Percentiles rank a stretch among this genome's conserved stretches.
phyloP scores from a whole-genome alignment of 805 yeast genomes.

The Saccharomycopsis sp. region DNA sequence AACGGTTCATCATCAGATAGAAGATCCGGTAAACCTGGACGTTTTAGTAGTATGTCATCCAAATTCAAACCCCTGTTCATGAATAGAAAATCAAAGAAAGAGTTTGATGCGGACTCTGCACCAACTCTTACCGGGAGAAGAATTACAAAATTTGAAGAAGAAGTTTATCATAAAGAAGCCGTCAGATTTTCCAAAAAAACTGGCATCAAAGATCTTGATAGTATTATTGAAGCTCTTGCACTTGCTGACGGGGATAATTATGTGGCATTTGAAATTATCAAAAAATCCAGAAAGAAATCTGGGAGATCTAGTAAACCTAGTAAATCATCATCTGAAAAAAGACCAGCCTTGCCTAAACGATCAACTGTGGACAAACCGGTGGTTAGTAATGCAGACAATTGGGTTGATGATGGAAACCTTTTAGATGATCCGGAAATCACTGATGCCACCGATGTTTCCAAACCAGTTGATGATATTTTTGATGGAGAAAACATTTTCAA shows the following conservation, averaged over 20 bases:
- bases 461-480: conserved; percentile 15
- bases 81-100: conserved; percentile 15
- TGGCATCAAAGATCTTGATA: conserved; percentile 50
- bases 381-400: conserved; percentile 3
- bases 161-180: conserved; percentile 40
- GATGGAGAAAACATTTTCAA: conserved; percentile 13
- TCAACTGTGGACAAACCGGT: conserved; percentile 14
- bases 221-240: conserved; percentile 52
- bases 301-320: not conserved
- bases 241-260: conserved; percentile 49
- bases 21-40: conserved; percentile 5
- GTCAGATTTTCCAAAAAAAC: conserved; percentile 35
- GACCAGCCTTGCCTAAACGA: conserved; percentile 16
- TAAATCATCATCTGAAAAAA: not conserved
- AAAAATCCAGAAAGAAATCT: conserved; percentile 25
- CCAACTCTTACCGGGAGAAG: conserved; percentile 40
- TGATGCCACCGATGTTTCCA: conserved; percentile 9
- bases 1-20: conserved; percentile 1
- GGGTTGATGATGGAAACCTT: conserved; percentile 14
- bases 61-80: conserved; percentile 1
- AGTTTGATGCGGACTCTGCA: not conserved
- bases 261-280: conserved; percentile 48
- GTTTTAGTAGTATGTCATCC: conserved; percentile 6
- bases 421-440: conserved; percentile 11
- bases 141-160: conserved; percentile 42